These are phyloP conservation scores for Lachancea sp. DNA, from an alignment of 805 yeast species.

Conservation along the genomic window DNA sequence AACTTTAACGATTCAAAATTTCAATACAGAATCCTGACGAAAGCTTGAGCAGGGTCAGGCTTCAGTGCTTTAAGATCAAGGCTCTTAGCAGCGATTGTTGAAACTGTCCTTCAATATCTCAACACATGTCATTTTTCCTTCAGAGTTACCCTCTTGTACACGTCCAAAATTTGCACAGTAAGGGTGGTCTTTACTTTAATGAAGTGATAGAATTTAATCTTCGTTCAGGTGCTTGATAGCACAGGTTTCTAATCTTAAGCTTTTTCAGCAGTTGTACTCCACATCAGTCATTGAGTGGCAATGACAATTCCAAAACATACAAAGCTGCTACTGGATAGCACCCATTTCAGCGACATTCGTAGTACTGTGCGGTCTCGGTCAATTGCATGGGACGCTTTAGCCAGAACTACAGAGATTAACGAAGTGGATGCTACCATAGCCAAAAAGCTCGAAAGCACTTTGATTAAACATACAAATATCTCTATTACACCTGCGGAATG, in stretches of 20 bases:
- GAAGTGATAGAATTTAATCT: neutral
- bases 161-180: constrained; percentile 3
- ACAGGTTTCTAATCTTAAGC: neutral
- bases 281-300: neutral
- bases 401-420: constrained; percentile 62
- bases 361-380: constrained; percentile 69
- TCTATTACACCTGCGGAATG: constrained; percentile 2
- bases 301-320: constrained; percentile 8
- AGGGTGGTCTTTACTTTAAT: constrained; percentile 2
- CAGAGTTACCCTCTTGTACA: neutral
- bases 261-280: neutral
- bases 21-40: too few species aligned
- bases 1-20: too few species aligned
- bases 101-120: neutral
- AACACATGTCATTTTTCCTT: neutral
- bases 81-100: too few species aligned
- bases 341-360: constrained; percentile 57
- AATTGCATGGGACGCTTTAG: constrained; percentile 88
- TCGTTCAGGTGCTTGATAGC: neutral
- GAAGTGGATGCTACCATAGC: constrained; percentile 56
- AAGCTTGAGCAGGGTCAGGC: too few species aligned
- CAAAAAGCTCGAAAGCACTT: constrained; percentile 25
- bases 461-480: constrained; percentile 16
- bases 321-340: constrained; percentile 49
- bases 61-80: too few species aligned